Conservation (phyloP, 2,329 filamentous ascomycete genomes). For the Aspergillus amoenus region DNA sequence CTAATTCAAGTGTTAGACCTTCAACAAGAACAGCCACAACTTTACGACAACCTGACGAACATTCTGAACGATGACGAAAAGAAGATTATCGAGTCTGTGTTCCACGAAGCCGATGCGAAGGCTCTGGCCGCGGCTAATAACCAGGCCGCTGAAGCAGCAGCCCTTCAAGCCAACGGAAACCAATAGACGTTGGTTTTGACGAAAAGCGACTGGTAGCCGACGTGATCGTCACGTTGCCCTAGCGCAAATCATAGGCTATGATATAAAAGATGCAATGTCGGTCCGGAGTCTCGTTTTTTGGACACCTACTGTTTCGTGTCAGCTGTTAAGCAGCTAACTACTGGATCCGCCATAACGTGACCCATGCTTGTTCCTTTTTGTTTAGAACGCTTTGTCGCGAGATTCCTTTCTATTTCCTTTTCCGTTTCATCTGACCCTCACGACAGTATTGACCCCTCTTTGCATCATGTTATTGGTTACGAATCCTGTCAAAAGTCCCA, state of each 20-base stretch:
- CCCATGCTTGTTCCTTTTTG: conserved; percentile 20
- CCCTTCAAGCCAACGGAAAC: conserved; percentile 35
- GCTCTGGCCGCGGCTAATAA: conserved; percentile 42
- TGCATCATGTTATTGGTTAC: conserved; percentile 6
- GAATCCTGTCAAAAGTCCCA: conserved; percentile 16
- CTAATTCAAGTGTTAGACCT: conserved; percentile 58
- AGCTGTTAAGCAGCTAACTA: conserved; percentile 12
- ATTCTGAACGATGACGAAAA: conserved; percentile 80
- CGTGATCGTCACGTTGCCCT: conserved; percentile 20
- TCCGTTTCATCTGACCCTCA: conserved; percentile 10
- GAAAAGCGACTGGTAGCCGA: conserved; percentile 17
- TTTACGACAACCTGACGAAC: conserved; percentile 77
- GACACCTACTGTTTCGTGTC: conserved; percentile 13
- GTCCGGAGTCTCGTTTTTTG: conserved; percentile 14
- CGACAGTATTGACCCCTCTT: conserved; percentile 21
- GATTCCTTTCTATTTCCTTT: conserved; percentile 6
- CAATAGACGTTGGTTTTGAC: conserved; percentile 24
- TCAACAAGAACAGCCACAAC: conserved; percentile 85
- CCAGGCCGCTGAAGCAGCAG: conserved; percentile 36
- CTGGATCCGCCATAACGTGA: conserved; percentile 29
- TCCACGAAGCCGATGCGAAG: conserved; percentile 67
- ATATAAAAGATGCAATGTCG: conserved; percentile 20
- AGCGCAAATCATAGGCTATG: conserved; percentile 13
- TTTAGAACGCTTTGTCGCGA: conserved; percentile 15
- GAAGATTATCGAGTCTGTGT: conserved; percentile 72